Base-by-base conservation (phyloP, 2,329 filamentous ascomycete genomes). In the Trichoderma sp. region DNA sequence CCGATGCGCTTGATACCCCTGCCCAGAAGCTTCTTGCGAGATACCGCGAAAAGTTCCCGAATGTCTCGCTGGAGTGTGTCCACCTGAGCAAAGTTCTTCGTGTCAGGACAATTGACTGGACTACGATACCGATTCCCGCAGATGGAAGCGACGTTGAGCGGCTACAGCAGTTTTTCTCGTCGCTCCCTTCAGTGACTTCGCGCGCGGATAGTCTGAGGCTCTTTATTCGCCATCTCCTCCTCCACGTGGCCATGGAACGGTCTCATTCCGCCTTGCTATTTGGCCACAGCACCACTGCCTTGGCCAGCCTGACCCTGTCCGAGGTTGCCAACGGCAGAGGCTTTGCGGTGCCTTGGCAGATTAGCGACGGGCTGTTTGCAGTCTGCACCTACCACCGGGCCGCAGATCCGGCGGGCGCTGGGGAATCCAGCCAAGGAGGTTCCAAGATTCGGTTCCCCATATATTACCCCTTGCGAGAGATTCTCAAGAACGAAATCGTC, bases 261-360 rank as follows among this genome's bases (percentile, higher is more conserved):
- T 80, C 76, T 14, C 96, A 90, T 77, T 87, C 90, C 71, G 89
- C 89, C 14, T 85, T 98, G 52, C 80, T 98, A 1, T 90, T 96
- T 79, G 94, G 92, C 26, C 90, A 95, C 79, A 96, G 89, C 72
- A 97, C 96, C 24, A 97, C 94, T 5, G 88, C 90, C 18, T 88
- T 99, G 34, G 95, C 96, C 4, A 93, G 95, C 73, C 89, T 93
- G 75, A 92, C 93, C 0, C 87, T 99, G 16, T 85, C 93, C 7
- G 93, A 96, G 80, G 94, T 95, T 2, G 94, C 95, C 28, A 97
- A 97, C 80, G 96, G 96, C 1, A 87, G 95, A 59, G 96, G 95
- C 0, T 94, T 91, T 73, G 88, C 91, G 5, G 81, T 98, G 24
- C 92, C 94, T 1, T 95, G 91, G 89, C 88, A 92, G 73, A 87